Conservation (phyloP, 2,329 filamentous ascomycete genomes). For the Cladophialophora exuberans region DNA sequence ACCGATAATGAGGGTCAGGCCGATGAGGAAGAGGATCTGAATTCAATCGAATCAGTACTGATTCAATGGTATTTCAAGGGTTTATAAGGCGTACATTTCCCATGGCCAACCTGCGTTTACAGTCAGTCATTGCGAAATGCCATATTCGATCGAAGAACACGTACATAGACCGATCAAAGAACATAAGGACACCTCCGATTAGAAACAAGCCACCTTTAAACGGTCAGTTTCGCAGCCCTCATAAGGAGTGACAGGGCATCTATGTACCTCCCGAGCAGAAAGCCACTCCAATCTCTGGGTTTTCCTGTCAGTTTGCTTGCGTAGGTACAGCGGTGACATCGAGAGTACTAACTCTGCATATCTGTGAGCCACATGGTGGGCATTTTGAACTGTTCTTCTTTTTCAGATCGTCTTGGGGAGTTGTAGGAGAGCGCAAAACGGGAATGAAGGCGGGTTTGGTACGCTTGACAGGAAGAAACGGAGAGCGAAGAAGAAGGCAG, state of each 20-base stretch:
- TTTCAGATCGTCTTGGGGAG: too few relatives aligned
- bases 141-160: conserved; percentile 39
- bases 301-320: conserved; percentile 31
- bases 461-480: conserved; percentile 7
- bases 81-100: conserved; percentile 69
- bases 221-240: conserved; percentile 12
- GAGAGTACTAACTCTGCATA: conserved; percentile 75
- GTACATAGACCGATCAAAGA: conserved; percentile 96
- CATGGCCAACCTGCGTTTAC: conserved; percentile 90
- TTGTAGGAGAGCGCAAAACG: background rate
- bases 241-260: background rate
- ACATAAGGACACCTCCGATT: conserved; percentile 89
- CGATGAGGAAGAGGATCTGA: conserved; percentile 96
- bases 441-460: background rate
- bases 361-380: conserved; percentile 96
- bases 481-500: background rate
- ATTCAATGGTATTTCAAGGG: conserved; percentile 23
- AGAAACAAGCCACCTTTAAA: conserved; percentile 86
- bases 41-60: conserved; percentile 15
- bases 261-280: conserved; percentile 93
- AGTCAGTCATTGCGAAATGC: conserved; percentile 6
- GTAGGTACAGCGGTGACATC: background rate
- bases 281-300: conserved; percentile 94
- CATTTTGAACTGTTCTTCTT: conserved; percentile 57
- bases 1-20: conserved; percentile 93